A percentile compares a stretch with the other conserved stretches of the same genome.
These are phyloP conservation scores for Candida ovalis DNA, from an alignment of 805 yeast species.

Conservation along the genomic window DNA sequence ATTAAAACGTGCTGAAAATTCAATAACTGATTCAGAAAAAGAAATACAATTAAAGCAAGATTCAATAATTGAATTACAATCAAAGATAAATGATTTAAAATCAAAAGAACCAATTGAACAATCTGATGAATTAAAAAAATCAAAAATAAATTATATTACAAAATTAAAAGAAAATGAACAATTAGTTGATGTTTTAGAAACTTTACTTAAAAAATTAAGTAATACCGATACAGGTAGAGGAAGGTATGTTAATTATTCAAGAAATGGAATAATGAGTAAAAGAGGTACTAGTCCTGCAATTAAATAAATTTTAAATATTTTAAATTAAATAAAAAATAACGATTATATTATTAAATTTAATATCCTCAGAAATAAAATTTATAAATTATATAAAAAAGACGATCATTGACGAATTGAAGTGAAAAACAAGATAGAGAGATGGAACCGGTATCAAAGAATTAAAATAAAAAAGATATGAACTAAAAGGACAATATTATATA, in stretches of 20 bases:
- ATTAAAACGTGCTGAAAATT: slow-evolving; percentile 46
- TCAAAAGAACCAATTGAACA: slow-evolving; percentile 1
- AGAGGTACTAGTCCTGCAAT: slow-evolving; percentile 5
- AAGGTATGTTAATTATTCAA: slow-evolving; percentile 23
- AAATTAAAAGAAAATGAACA: slow-evolving; percentile 9
- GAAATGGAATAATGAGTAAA: slow-evolving; percentile 16
- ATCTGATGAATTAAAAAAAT: slow-evolving; percentile 5
- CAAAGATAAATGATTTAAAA: slow-evolving; percentile 7
- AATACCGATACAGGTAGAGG: slow-evolving; percentile 19
- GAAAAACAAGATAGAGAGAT: no score
- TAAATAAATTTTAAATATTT: slow-evolving; percentile 1
- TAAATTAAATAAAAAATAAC: not conserved
- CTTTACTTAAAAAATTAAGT: slow-evolving; percentile 15
- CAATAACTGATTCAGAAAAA: slow-evolving; percentile 42
- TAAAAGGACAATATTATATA: no score
- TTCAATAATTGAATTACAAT: slow-evolving; percentile 5
- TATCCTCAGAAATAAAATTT: no score
- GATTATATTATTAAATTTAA: not conserved
- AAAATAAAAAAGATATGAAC: no score
- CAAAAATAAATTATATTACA: slow-evolving; percentile 8
- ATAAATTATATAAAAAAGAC: no score
- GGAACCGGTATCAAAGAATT: no score
- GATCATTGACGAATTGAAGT: no score
- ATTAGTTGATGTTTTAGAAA: slow-evolving; percentile 12
- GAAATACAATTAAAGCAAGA: slow-evolving; percentile 24